Base-by-base conservation (phyloP, 2,329 filamentous ascomycete genomes). In the Colletotrichum sp. region DNA sequence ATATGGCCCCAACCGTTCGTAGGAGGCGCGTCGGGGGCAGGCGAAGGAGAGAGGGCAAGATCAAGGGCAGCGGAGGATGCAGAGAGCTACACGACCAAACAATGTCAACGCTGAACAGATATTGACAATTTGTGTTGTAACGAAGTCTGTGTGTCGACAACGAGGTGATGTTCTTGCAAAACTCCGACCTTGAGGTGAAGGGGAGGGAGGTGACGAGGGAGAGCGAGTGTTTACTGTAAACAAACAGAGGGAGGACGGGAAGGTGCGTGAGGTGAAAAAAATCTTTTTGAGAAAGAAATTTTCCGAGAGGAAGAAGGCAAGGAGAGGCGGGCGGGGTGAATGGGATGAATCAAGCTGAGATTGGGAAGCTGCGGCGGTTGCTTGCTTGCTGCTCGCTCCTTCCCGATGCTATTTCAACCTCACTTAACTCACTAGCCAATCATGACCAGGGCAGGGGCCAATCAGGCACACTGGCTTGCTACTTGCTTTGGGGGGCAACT, bases 11-110 rank as follows among this genome's bases (percentile, higher is more conserved):
- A 95, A 79, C 89, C 88, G 86, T 88, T 86, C 68, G 81, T 79
- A 55, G 83, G 81, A 52, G 83, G 77, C 65, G 83, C 81, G 78
- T 95, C 92, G 74, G 92, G 90, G 78, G 90, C 92, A 63, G 92
- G 91, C 75, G 91, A 92, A 77, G 92, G 92, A 66, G 93, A 92
- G 76, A 93, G 90, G 73, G 95, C 94, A 83, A 98, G 90, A 85
- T 98, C 95, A 81, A 96, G 90, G 69, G 95, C 93, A 82, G 94
- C 93, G 79, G 94, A 95, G 77, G 95, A 96, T 71, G 95, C 92
- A 83, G 95, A 96, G 77, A 96, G 89, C 92, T 97, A 87, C 83
- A 86, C 83, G 77, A 75, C 82, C 77, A 75, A 77, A 74, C 75
- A 76, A 80, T 74, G 83, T 86, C 81, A 86, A 77, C 72, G 65